phyloP scores from a whole-genome alignment of 345 rosid species.

The Populus alba region DNA sequence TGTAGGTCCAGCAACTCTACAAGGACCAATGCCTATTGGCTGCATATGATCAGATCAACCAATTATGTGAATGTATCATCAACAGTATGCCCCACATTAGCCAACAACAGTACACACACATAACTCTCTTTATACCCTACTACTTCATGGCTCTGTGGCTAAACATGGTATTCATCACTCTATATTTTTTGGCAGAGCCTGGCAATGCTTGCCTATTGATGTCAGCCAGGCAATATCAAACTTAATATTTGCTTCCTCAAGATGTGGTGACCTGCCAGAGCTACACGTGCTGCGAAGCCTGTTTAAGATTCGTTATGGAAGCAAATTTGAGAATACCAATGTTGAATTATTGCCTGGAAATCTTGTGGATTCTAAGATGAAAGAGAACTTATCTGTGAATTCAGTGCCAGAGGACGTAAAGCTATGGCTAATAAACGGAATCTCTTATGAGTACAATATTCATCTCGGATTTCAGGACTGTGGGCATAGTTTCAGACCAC shows the following conservation, averaged over 20 bases:
- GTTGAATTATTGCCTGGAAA: slow-evolving; percentile 28
- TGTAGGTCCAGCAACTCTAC: slow-evolving; percentile 26
- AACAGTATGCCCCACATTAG: slow-evolving; percentile 10
- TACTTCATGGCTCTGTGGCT: too few species aligned
- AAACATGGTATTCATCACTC: background rate
- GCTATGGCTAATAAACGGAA: slow-evolving; percentile 11
- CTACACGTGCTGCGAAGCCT: slow-evolving; percentile 23
- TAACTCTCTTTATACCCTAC: background rate
- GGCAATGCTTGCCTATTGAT: slow-evolving; percentile 25
- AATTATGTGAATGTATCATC: slow-evolving; percentile 23
- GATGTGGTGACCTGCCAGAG: slow-evolving; percentile 42
- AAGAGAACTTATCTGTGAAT: slow-evolving; percentile 13
- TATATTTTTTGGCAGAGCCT: slow-evolving; percentile 4
- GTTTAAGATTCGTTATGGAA: slow-evolving; percentile 30
- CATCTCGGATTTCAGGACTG: slow-evolving; percentile 7
- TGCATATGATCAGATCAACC: slow-evolving; percentile 37
- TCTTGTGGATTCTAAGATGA: slow-evolving; percentile 13
- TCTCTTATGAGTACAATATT: slow-evolving; percentile 13
- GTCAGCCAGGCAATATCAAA: slow-evolving; percentile 34
- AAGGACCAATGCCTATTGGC: slow-evolving; percentile 32
- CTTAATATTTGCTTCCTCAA: slow-evolving; percentile 41
- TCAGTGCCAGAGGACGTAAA: slow-evolving; percentile 3
- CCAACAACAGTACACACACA: slow-evolving; percentile 10
- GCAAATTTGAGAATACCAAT: slow-evolving; percentile 23
- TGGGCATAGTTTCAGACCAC: background rate